Evolutionary conservation across 345 rosid genomes (phyloP).

Genomic region (Corymbia maculata): DNA sequence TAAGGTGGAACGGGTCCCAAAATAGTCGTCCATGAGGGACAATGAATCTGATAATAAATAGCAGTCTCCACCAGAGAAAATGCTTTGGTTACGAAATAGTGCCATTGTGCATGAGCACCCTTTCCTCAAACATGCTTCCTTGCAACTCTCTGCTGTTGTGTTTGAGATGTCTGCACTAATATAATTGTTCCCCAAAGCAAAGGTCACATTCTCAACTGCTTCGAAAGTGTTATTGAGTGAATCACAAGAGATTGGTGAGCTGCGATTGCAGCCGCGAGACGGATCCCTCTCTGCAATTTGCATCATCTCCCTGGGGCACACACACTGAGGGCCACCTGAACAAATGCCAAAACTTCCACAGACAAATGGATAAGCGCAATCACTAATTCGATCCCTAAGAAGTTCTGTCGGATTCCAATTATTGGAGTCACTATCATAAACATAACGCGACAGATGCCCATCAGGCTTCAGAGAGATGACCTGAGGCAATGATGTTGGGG

Average conservation of each 20-base stretch:
- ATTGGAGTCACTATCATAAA: neutral
- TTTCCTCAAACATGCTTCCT: neutral
- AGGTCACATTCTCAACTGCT: neutral
- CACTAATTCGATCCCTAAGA: neutral
- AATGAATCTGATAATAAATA: neutral
- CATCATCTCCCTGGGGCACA: neutral
- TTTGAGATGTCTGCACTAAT: neutral
- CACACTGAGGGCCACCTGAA: neutral
- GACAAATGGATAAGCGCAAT: neutral
- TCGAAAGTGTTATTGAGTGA: neutral
- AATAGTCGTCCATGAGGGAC: fast-evolving
- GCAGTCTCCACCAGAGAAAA: neutral
- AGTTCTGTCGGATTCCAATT: neutral
- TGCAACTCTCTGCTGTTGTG: neutral
- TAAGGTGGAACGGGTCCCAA: fast-evolving
- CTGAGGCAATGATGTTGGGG: no score
- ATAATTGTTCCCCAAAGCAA: no score
- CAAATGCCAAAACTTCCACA: neutral
- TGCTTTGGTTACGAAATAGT: neutral
- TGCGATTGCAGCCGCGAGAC: no score
- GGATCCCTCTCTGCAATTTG: neutral
- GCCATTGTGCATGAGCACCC: neutral
- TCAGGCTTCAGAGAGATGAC: no score
- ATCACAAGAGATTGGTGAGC: neutral
- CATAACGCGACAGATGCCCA: neutral